Evolutionary conservation across 345 rosid species (phyloP).

Genomic region (Luvunga scandens): DNA sequence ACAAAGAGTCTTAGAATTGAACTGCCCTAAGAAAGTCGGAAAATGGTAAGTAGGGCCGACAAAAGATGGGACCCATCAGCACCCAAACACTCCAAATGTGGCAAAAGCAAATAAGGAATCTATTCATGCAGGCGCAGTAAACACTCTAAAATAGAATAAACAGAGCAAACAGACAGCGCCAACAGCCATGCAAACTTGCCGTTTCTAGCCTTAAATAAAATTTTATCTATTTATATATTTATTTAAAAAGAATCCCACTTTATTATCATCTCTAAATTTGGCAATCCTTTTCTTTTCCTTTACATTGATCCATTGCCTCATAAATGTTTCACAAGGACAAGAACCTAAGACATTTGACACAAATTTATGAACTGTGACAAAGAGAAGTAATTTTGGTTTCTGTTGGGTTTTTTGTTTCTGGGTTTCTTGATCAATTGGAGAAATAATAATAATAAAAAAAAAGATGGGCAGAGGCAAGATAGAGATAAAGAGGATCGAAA

Average conservation of each 20-base stretch:
- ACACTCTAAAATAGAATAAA: constrained; percentile 37
- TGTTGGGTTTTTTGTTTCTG: neutral
- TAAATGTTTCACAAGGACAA: neutral
- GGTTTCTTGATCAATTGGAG: constrained; percentile 11
- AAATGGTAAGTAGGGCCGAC: constrained; percentile 14
- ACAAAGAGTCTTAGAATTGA: neutral
- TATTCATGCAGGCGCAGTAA: constrained; percentile 25
- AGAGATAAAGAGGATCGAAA: constrained; percentile 93
- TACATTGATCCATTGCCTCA: neutral
- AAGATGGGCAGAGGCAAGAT: constrained; percentile 91
- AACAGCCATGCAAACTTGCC: constrained; percentile 72
- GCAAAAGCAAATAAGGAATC: constrained; percentile 37
- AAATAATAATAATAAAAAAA: neutral
- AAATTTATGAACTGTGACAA: neutral
- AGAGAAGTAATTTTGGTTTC: neutral
- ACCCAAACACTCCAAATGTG: constrained; percentile 39
- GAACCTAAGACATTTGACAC: neutral
- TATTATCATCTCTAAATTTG: constrained; percentile 39
- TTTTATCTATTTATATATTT: no score
- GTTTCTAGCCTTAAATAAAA: constrained; percentile 29
- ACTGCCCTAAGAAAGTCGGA: neutral
- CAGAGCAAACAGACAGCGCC: constrained; percentile 28
- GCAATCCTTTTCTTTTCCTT: constrained; percentile 12
- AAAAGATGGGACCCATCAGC: constrained; percentile 16
- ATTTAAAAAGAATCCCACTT: neutral